A percentile compares a stretch with the other conserved stretches of the same genome.
phyloP scores from a whole-genome alignment of 495 filamentous ascomycete genomes.

The Chaetomidium leptoderma region DNA sequence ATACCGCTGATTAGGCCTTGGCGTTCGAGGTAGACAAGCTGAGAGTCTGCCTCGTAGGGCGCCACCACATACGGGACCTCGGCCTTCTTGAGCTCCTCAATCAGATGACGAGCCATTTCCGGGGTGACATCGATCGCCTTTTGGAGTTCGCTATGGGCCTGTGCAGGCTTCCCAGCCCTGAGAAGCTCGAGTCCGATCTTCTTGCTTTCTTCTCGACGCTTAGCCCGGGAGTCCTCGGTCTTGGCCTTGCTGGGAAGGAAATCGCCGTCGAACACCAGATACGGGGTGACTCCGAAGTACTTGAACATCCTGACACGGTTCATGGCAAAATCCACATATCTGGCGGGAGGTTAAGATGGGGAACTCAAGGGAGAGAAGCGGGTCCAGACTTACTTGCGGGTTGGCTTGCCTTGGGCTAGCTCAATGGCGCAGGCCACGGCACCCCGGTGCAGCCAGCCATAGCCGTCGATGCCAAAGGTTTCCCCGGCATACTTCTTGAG shows the following conservation, averaged over 20 bases:
- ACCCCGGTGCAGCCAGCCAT: constrained; percentile 97
- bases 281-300: constrained; percentile 87
- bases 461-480: constrained; percentile 89
- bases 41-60: constrained; percentile 95
- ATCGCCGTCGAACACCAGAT: constrained; percentile 93
- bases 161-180: constrained; percentile 68
- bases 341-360: constrained; percentile 28
- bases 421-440: constrained; percentile 88
- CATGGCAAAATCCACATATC: constrained; percentile 89
- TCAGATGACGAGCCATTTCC: constrained; percentile 86
- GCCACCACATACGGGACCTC: constrained; percentile 87
- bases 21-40: constrained; percentile 88
- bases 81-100: constrained; percentile 80
- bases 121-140: constrained; percentile 96
- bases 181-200: constrained; percentile 72
- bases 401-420: constrained; percentile 81
- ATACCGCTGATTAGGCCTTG: constrained; percentile 79
- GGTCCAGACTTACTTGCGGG: constrained; percentile 62
- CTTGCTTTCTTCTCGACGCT: constrained; percentile 68
- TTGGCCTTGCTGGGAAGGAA: constrained; percentile 90
- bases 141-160: constrained; percentile 83
- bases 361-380: not conserved
- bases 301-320: constrained; percentile 87
- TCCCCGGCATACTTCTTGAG: constrained; percentile 84
- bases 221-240: constrained; percentile 72